Conservation (phyloP, 2,329 filamentous ascomycete genomes). For the Geosmithia putterillii region DNA sequence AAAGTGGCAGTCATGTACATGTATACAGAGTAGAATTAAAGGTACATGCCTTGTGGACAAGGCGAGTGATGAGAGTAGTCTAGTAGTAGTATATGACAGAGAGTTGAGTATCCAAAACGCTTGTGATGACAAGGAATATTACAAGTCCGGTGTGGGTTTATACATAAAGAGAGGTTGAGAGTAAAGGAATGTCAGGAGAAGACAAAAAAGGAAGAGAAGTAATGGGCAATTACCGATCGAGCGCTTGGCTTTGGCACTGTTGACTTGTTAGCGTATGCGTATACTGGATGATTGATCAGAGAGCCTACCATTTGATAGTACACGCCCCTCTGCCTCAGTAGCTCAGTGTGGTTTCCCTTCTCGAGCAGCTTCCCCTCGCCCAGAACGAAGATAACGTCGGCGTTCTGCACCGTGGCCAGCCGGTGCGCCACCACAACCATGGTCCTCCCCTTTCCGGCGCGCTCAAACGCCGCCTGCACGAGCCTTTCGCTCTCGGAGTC, state of each 20-base stretch:
- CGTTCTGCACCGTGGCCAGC: conserved; percentile 65
- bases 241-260: conserved; percentile 46
- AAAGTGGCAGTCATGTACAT: too few species aligned
- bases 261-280: background rate
- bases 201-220: background rate
- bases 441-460: conserved; percentile 44
- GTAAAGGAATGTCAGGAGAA: background rate
- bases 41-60: background rate
- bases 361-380: conserved; percentile 45
- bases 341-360: conserved; percentile 37
- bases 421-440: conserved; percentile 70
- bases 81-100: background rate
- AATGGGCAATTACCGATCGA: conserved; percentile 30
- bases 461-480: conserved; percentile 58
- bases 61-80: too few species aligned
- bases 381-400: conserved; percentile 70
- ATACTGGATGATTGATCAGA: background rate
- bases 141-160: background rate
- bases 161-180: too few species aligned
- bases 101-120: background rate
- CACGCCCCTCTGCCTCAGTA: conserved; percentile 36
- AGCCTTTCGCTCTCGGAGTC: conserved; percentile 51
- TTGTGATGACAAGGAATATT: background rate
- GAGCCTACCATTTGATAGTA: conserved; percentile 46
- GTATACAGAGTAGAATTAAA: background rate